Conservation (phyloP, 805 yeast species). For the Maudiozyma serrabonitensis region DNA sequence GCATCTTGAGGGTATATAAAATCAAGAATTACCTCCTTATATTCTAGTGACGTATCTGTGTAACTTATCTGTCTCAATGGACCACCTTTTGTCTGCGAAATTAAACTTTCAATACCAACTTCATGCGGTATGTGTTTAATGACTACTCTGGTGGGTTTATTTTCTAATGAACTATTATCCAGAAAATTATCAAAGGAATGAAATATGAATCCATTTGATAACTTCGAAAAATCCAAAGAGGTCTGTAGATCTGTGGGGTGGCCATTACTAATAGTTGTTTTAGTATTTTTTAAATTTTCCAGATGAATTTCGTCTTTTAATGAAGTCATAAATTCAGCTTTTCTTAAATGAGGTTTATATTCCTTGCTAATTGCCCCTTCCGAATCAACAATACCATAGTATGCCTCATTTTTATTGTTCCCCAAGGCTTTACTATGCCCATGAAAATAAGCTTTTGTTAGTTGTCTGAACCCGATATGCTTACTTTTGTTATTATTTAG, state of each 20-base stretch:
- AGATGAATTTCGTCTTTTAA: too few relatives aligned
- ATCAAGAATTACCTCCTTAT: conserved; percentile 36
- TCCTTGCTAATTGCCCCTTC: too few relatives aligned
- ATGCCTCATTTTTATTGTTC: background rate
- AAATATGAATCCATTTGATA: background rate
- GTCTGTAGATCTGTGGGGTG: too few relatives aligned
- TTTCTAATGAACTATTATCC: background rate
- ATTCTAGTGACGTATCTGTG: background rate
- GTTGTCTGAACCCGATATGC: conserved; percentile 22
- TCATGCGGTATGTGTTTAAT: conserved; percentile 33
- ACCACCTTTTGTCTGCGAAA: conserved; percentile 58
- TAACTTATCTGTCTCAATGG: conserved; percentile 45
- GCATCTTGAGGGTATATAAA: conserved; percentile 51
- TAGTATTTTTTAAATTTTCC: too few relatives aligned
- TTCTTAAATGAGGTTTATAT: too few relatives aligned
- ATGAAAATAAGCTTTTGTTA: conserved; percentile 18
- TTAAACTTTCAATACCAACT: conserved; percentile 40
- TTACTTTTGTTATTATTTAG: background rate
- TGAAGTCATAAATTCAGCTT: too few relatives aligned
- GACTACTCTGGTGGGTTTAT: background rate
- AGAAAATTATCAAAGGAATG: background rate
- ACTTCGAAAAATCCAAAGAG: too few relatives aligned
- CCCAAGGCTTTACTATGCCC: background rate
- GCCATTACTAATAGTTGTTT: too few relatives aligned
- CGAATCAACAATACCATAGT: too few relatives aligned